Evolutionary conservation across 129 eudicot species (phyloP).

Genomic region (Tagetes patula): DNA sequence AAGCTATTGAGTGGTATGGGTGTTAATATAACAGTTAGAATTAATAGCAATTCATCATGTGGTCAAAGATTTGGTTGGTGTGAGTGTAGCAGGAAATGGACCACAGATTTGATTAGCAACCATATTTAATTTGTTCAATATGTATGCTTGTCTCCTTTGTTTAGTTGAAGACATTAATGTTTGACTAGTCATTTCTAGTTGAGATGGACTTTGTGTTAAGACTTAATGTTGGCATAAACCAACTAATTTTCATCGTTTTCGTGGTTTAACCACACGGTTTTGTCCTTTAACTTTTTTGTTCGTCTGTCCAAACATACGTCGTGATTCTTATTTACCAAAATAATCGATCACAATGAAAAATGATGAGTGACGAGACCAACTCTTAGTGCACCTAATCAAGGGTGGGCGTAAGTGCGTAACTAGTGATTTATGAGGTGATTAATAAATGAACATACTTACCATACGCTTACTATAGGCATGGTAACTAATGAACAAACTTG

Average conservation of each 20-base stretch:
- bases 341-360: too few species aligned
- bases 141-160: not conserved
- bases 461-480: too few species aligned
- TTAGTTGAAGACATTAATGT: not conserved
- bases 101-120: not conserved
- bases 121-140: too few species aligned
- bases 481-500: too few species aligned
- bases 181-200: not conserved
- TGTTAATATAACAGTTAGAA: not conserved
- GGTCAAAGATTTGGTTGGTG: conserved; percentile 13
- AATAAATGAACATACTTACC: too few species aligned
- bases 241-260: not conserved
- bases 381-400: too few species aligned
- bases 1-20: not conserved
- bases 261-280: not conserved
- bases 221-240: not conserved
- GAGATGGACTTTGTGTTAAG: not conserved
- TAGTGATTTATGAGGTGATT: too few species aligned
- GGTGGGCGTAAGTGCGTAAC: too few species aligned
- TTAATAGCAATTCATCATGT: not conserved
- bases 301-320: too few species aligned
- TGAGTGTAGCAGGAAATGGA: not conserved
- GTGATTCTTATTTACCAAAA: not conserved
- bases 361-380: not conserved
- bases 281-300: not conserved